Evolutionary conservation across 2,329 filamentous ascomycete species (phyloP), one percentile per base, ranked within the genome.

Genomic region (Hansfordia pulvinata): DNA sequence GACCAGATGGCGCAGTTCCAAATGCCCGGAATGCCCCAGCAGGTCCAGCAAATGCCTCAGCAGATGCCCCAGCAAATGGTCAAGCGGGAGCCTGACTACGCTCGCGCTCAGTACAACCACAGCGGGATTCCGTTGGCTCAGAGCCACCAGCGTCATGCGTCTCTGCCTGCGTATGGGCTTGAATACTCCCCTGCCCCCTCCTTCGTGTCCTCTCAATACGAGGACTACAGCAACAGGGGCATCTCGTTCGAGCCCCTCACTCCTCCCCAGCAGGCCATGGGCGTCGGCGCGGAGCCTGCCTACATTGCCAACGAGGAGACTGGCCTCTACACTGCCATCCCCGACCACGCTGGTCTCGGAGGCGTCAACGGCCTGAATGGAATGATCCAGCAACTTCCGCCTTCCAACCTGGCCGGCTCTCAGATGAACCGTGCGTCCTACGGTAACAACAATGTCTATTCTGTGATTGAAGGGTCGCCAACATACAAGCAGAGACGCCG

Each of bases 241-340:
- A 75, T 96, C 44, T 96, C 88, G 3, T 98, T 88, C 50, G 90
- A 98, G 64, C 90, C 90, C 27, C 75, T 98, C 41, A 98, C 90
- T 0, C 90, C 90, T 31, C 90, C 90, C 10, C 90, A 96, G 51
- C 84, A 94, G 54, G 73, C 81, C 10, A 58, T 90, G 32, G 76
- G 71, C 35, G 76, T 93, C 38, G 72, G 79, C 33, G 69, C 78
- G 20, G 90, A 98, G 61, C 85, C 90, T 8, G 84, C 90, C 8
- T 98, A 96, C 60, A 93, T 98, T 52, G 84, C 88, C 35, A 94
- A 94, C 50, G 90, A 98, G 59, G 90, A 96, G 53, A 93, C 88
- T 23, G 86, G 86, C 32, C 67, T 96, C 25, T 96, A 94, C 66
- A 88, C 85, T 28, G 86, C 83, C 23, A 93, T 96, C 41, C 85